Conservation (phyloP, 371 early-diverging fungal genomes). For the Mortierella sp. region DNA sequence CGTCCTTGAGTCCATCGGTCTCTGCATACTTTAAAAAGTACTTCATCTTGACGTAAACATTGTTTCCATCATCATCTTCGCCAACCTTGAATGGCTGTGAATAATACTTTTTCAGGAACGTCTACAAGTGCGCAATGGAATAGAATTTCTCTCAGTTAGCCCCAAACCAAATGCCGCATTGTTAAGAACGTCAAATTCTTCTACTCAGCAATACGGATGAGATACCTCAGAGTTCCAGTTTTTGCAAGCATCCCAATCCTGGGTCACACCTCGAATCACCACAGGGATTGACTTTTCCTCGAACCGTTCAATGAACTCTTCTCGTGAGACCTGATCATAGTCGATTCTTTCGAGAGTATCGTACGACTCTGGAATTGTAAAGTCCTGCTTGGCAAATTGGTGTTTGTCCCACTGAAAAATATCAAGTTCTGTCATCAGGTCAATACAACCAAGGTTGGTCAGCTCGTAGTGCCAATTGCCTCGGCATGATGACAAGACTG, state of each 20-base stretch:
- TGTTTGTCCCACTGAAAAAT: constrained; percentile 68
- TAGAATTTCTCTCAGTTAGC: too few species aligned
- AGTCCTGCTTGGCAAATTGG: constrained; percentile 61
- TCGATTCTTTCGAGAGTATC: constrained; percentile 63
- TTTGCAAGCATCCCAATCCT: constrained; percentile 68
- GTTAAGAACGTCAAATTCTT: too few species aligned
- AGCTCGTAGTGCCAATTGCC: too few species aligned
- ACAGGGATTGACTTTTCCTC: constrained; percentile 71
- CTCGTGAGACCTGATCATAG: constrained; percentile 58
- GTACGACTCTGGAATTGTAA: constrained; percentile 58
- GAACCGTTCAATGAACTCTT: constrained; percentile 69
- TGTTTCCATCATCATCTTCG: constrained; percentile 81
- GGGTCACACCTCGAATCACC: constrained; percentile 69
- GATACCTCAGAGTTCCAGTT: constrained; percentile 72
- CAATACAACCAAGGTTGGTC: not conserved
- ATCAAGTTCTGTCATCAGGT: constrained; percentile 58
- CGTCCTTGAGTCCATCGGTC: constrained; percentile 69
- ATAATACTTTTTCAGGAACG: constrained; percentile 62
- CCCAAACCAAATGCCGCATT: too few species aligned
- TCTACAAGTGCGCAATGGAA: constrained; percentile 36
- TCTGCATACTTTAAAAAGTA: constrained; percentile 73
- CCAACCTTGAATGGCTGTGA: constrained; percentile 82
- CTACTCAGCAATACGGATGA: too few species aligned
- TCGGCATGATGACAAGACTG: too few species aligned
- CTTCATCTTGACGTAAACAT: constrained; percentile 78